Evolutionary conservation across 257 asterid species (phyloP).

Genomic region (Scutellaria barbata): DNA sequence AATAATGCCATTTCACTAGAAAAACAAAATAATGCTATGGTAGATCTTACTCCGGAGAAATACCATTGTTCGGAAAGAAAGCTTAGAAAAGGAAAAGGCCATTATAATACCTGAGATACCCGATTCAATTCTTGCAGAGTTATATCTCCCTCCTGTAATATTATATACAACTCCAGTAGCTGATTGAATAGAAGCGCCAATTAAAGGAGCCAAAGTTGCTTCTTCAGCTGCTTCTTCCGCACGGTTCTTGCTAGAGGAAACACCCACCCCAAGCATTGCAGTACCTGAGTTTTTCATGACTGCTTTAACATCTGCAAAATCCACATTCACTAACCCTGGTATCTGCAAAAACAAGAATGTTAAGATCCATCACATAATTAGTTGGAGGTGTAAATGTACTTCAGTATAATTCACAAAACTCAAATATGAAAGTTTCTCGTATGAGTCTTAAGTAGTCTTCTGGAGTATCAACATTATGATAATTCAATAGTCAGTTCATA

Average conservation of each 20-base stretch:
- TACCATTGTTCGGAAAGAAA: background rate
- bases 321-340: constrained; percentile 97
- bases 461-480: background rate
- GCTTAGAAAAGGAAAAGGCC: background rate
- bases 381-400: background rate
- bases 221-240: constrained; percentile 99
- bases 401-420: background rate
- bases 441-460: background rate
- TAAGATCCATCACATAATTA: constrained; percentile 11
- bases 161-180: constrained; percentile 98
- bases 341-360: constrained; percentile 59
- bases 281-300: constrained; percentile 99
- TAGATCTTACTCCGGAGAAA: background rate
- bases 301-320: constrained; percentile 97
- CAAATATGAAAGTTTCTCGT: background rate
- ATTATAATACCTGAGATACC: constrained; percentile 85
- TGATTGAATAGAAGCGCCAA: constrained; percentile 95
- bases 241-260: constrained; percentile 96
- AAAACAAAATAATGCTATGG: background rate
- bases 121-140: constrained; percentile 94
- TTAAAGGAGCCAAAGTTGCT: constrained; percentile 94
- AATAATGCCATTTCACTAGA: background rate
- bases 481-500: background rate
- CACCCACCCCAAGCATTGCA: constrained; percentile 99
- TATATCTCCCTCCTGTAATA: constrained; percentile 97